These are phyloP conservation scores for Sporothrix dimorphospora DNA, from an alignment of 2,329 filamentous ascomycete genomes.

Conservation along the genomic window DNA sequence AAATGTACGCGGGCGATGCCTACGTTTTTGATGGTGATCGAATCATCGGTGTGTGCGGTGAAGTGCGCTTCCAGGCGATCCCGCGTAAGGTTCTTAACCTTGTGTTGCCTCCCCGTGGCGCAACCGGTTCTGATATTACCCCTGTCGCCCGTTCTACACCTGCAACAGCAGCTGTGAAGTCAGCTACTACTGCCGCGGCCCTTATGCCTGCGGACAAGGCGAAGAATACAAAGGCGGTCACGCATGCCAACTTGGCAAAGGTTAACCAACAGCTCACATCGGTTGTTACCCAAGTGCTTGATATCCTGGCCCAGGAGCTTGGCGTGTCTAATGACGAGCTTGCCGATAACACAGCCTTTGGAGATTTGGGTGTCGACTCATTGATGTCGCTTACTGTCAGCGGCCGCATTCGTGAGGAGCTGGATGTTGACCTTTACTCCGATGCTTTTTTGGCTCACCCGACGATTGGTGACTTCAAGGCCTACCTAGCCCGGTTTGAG, in stretches of 20 bases:
- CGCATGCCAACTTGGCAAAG: conserved; percentile 50
- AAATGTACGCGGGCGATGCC: conserved; percentile 57
- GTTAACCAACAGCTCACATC: conserved; percentile 57
- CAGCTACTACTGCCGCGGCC: conserved; percentile 40
- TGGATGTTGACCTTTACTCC: conserved; percentile 58
- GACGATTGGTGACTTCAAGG: conserved; percentile 58
- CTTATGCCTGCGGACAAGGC: conserved; percentile 35
- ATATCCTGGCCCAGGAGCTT: conserved; percentile 60
- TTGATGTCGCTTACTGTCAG: conserved; percentile 62
- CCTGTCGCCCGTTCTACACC: conserved; percentile 39
- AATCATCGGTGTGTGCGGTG: conserved; percentile 53
- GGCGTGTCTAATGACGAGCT: conserved; percentile 59
- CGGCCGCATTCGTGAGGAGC: conserved; percentile 60
- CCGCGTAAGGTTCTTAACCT: conserved; percentile 68
- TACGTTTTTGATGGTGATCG: conserved; percentile 58
- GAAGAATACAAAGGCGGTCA: conserved; percentile 49
- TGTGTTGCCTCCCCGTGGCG: conserved; percentile 64
- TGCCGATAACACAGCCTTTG: conserved; percentile 58
- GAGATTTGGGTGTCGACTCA: conserved; percentile 63
- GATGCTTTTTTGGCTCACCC: conserved; percentile 58
- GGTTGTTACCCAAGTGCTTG: conserved; percentile 51
- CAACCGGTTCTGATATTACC: conserved; percentile 43
- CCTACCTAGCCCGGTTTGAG: conserved; percentile 47
- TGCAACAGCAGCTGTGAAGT: conserved; percentile 35
- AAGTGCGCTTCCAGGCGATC: conserved; percentile 69